Evolutionary conservation across 805 yeast species (phyloP).

Genomic region (Cyberlindnera galapagoensis): DNA sequence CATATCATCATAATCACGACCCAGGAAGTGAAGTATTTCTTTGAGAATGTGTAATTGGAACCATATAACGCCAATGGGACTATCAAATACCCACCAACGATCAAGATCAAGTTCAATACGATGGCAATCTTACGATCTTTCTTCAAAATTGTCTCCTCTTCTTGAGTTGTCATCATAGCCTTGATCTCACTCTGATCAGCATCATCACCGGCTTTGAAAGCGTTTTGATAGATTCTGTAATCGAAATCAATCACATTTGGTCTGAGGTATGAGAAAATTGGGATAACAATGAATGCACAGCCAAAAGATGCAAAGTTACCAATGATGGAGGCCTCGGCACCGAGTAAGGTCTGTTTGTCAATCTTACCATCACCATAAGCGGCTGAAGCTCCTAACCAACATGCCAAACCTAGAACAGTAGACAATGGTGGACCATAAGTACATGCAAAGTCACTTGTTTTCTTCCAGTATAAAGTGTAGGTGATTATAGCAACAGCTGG

Average conservation of each 20-base stretch:
- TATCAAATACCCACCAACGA: conserved; percentile 27
- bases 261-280: conserved; percentile 23
- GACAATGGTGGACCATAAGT: conserved; percentile 22
- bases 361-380: conserved; percentile 17
- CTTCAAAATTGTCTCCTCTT: conserved; percentile 23
- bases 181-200: conserved; percentile 27
- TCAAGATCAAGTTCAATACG: conserved; percentile 29
- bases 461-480: conserved; percentile 29
- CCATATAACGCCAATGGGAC: conserved; percentile 30
- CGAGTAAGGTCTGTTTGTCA: conserved; percentile 15
- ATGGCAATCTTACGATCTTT: conserved; percentile 36
- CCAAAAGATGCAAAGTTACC: conserved; percentile 20
- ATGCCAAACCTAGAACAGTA: conserved; percentile 19
- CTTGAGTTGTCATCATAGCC: conserved; percentile 20
- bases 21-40: conserved; percentile 30
- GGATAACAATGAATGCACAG: conserved; percentile 27
- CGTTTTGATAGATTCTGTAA: conserved; percentile 13
- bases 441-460: conserved; percentile 14
- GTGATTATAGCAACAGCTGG: conserved; percentile 32
- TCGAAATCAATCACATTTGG: conserved; percentile 24
- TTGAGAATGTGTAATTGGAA: conserved; percentile 28
- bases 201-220: conserved; percentile 29
- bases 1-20: conserved; percentile 33
- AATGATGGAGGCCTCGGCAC: conserved; percentile 13
- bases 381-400: conserved; percentile 22